phyloP scores from a whole-genome alignment of 805 yeast species.

The Millerozyma acaciae region DNA sequence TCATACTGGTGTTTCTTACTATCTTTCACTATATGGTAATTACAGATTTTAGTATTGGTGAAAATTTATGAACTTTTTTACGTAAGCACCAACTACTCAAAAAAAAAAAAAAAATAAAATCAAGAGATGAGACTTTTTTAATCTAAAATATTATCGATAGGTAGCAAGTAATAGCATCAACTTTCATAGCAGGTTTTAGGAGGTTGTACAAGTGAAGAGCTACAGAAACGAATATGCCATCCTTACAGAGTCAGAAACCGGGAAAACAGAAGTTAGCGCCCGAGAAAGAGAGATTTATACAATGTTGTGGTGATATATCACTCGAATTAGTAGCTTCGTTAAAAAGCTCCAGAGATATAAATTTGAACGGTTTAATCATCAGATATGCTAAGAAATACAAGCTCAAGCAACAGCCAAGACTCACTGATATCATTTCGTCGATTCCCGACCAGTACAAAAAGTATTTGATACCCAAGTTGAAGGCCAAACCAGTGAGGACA shows the following conservation, averaged over 20 bases:
- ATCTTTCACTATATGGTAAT: too few relatives aligned
- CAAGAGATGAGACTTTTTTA: too few relatives aligned
- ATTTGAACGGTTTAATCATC: constrained; percentile 84
- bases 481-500: constrained; percentile 98
- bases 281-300: constrained; percentile 88
- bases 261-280: constrained; percentile 71
- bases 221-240: constrained; percentile 26
- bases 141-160: too few relatives aligned
- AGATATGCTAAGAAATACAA: constrained; percentile 86
- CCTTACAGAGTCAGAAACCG: constrained; percentile 18
- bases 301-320: constrained; percentile 90
- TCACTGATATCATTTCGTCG: constrained; percentile 90
- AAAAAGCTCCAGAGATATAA: constrained; percentile 71
- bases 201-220: too few relatives aligned
- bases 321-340: constrained; percentile 78
- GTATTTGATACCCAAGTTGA: constrained; percentile 83
- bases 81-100: neutral
- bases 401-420: constrained; percentile 85
- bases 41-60: too few relatives aligned
- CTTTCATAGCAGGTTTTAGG: too few relatives aligned
- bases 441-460: constrained; percentile 95
- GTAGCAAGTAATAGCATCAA: too few relatives aligned
- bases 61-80: constrained; percentile 1
- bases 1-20: neutral
- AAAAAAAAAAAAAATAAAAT: constrained; percentile 1